phyloP scores from a whole-genome alignment of 768 basidiomycete species.

The Clavulina sp. region DNA sequence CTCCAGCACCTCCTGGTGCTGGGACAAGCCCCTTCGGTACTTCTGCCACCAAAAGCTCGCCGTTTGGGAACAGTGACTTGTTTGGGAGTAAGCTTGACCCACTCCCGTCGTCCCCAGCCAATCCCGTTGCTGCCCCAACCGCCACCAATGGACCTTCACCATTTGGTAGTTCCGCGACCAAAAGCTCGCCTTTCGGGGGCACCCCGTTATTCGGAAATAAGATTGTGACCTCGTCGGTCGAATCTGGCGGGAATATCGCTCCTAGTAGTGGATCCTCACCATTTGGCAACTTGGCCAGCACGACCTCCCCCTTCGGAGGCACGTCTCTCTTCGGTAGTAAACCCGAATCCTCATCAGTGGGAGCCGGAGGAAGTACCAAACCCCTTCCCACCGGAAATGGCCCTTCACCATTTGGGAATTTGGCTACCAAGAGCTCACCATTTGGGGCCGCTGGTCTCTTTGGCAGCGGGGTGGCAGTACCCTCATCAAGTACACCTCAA shows the following conservation, averaged over 20 bases:
- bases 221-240: neutral
- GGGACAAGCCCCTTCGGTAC: neutral
- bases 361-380: no score
- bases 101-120: neutral
- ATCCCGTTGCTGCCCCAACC: neutral
- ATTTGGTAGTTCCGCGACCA: neutral
- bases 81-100: no score
- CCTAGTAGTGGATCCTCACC: neutral
- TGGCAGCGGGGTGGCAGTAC: neutral
- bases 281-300: neutral
- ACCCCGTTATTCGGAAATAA: neutral
- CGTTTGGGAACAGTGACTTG: neutral
- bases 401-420: neutral
- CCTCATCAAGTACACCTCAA: neutral
- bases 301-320: neutral
- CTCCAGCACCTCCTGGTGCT: neutral
- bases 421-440: neutral
- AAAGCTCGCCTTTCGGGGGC: neutral
- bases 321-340: no score
- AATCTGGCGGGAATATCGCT: neutral
- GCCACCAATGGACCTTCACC: neutral
- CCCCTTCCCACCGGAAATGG: neutral
- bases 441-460: neutral
- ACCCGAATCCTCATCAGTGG: no score
- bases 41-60: neutral